These are phyloP conservation scores for Phytophthora capsici DNA, from an alignment of 352 stramenopile genomes.

Conservation along the genomic window DNA sequence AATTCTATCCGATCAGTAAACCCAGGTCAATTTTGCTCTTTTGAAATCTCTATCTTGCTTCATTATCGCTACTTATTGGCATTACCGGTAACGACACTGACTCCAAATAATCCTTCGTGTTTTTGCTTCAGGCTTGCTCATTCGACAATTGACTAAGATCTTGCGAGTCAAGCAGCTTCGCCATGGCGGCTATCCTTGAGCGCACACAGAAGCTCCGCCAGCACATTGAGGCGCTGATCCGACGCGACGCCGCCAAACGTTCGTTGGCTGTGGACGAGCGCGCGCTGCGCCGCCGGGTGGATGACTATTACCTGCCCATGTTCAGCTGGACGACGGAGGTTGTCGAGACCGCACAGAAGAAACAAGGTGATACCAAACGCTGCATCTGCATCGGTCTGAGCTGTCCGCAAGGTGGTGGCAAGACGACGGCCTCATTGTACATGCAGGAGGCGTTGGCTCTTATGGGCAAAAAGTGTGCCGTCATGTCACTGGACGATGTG, in stretches of 20 bases:
- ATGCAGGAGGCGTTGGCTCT: slow-evolving; percentile 66
- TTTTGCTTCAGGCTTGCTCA: slow-evolving; percentile 1
- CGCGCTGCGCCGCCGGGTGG: slow-evolving; percentile 55
- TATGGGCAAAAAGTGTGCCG: slow-evolving; percentile 66
- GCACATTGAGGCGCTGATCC: slow-evolving; percentile 66
- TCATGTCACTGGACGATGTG: slow-evolving; percentile 86
- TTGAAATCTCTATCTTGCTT: too few relatives aligned
- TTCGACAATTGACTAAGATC: slow-evolving; percentile 7
- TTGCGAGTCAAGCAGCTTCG: too few relatives aligned
- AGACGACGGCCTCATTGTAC: slow-evolving; percentile 81
- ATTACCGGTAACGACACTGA: too few relatives aligned
- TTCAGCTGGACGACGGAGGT: slow-evolving; percentile 75
- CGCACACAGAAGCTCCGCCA: slow-evolving; percentile 41
- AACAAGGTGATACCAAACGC: slow-evolving; percentile 20
- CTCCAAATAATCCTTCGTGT: background rate
- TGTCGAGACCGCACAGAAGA: slow-evolving; percentile 43
- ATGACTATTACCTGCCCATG: slow-evolving; percentile 82
- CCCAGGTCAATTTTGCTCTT: too few relatives aligned
- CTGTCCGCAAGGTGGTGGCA: slow-evolving; percentile 85
- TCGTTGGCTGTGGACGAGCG: slow-evolving; percentile 43
- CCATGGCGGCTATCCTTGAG: slow-evolving; percentile 28
- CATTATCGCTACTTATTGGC: too few relatives aligned
- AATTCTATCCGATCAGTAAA: too few relatives aligned
- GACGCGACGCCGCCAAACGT: slow-evolving; percentile 40
- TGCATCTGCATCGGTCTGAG: slow-evolving; percentile 83